Base-by-base conservation (phyloP, 192 early-diverging fungal species). In the Gaertneriomyces semiglobifer region DNA sequence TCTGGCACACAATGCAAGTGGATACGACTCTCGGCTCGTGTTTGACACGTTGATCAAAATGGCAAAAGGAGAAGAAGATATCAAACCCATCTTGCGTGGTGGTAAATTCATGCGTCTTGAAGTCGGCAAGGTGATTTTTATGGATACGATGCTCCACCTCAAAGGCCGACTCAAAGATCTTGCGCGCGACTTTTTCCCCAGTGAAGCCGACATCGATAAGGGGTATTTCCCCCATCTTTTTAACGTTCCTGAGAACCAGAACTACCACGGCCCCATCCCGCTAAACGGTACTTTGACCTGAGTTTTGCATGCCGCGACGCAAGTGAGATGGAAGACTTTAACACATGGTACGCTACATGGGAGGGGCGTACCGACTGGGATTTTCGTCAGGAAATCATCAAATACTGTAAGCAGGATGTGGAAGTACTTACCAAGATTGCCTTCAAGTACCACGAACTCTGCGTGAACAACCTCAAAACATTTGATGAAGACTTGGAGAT, bases 201-300 rank as follows among this genome's bases (percentile, higher is more conserved):
- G 10, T n/a, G 47, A 48, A 11, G 9, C 10, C n/a, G 47, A n/a
- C n/a, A 48, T 48, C 10, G 10, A n/a, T 9, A 48, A 48, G n/a
- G 47, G 47, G n/a, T 48, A 48, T 48, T 48, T 48, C n/a, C 47
- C 47, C 47, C 47, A 48, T 48, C n/a, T 48, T 11, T 48, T 48
- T n/a, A 48, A 48, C n/a, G 9, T n/a, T n/a, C 9, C n/a, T n/a
- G 47, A 48, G 47, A 48, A 48, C 47, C n/a, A 48, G 10, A 48
- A 48, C n/a, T n/a, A 48, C n/a, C 9, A 9, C 47, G 47, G n/a
- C 9, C 10, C 10, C 10, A 48, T 48, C n/a, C 47, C 9, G 47
- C 9, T 48, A 48, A 48, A 48, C 9, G n/a, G n/a, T 48, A 48
- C n/a, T 48, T 48, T 48, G 47, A 48, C n/a, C n/a, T 48, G n/a